These are phyloP conservation scores for Lentinus brumalis DNA, from an alignment of 768 basidiomycete species.

Conservation along the genomic window DNA sequence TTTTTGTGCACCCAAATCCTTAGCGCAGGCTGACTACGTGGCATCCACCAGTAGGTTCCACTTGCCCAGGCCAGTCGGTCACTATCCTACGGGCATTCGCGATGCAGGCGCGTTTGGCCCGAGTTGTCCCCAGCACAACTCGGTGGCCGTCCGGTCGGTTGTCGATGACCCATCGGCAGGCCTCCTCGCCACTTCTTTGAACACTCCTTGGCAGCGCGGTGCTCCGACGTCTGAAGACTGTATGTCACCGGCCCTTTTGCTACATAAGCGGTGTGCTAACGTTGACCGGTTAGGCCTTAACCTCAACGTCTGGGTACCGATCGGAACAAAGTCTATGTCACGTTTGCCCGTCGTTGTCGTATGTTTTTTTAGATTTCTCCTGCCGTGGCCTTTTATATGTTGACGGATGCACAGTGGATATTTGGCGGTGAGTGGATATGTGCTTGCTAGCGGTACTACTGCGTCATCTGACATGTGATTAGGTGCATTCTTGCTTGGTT, in stretches of 20 bases:
- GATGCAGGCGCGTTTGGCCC: slow-evolving; percentile 24
- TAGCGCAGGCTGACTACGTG: no score
- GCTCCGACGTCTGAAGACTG: slow-evolving; percentile 3
- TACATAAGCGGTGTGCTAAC: neutral
- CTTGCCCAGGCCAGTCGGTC: slow-evolving; percentile 20
- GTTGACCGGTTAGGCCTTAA: slow-evolving; percentile 4
- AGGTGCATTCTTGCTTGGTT: slow-evolving; percentile 46
- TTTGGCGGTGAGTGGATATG: slow-evolving; percentile 18
- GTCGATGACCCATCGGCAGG: slow-evolving; percentile 12
- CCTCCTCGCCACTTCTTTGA: neutral
- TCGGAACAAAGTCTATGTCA: neutral
- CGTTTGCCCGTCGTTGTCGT: slow-evolving; percentile 8
- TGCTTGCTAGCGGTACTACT: neutral
- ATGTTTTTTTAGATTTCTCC: neutral
- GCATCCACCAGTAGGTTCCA: slow-evolving; percentile 9
- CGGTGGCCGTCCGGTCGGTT: neutral
- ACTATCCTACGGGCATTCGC: slow-evolving; percentile 19
- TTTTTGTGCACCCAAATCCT: neutral
- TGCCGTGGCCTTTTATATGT: neutral
- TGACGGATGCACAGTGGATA: slow-evolving; percentile 18
- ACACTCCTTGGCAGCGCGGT: no score
- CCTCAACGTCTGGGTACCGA: slow-evolving; percentile 13
- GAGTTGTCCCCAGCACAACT: slow-evolving; percentile 29
- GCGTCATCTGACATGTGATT: no score
- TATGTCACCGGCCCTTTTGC: neutral